These are phyloP conservation scores for Sicyos edulis DNA, from an alignment of 306 rosid species.

Conservation along the genomic window DNA sequence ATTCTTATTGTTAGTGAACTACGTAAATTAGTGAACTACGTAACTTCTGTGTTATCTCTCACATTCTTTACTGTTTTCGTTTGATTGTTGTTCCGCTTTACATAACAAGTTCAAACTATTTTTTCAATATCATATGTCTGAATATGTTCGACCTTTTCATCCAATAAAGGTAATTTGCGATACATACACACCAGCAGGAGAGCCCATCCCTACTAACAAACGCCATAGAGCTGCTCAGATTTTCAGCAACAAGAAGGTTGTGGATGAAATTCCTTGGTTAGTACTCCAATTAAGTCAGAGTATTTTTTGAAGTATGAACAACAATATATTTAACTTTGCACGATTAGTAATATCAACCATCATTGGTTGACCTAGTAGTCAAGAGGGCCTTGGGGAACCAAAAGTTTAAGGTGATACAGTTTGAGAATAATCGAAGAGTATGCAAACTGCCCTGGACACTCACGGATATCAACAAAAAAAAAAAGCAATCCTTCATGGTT, in stretches of 20 bases:
- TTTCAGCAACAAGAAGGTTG: constrained; percentile 68
- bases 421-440: no score
- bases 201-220: constrained; percentile 96
- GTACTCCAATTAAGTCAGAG: neutral
- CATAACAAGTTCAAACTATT: constrained; percentile 14
- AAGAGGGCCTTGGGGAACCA: no score
- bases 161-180: constrained; percentile 75
- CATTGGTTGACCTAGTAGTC: no score
- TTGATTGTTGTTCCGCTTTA: no score
- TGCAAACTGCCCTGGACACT: no score
- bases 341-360: neutral
- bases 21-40: no score
- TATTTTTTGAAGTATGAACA: neutral
- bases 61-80: no score
- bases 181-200: constrained; percentile 80
- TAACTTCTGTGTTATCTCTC: no score
- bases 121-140: constrained; percentile 21
- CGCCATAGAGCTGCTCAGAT: constrained; percentile 80
- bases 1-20: no score
- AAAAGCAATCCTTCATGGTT: neutral
- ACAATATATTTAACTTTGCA: neutral
- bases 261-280: constrained; percentile 82
- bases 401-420: no score
- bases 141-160: constrained; percentile 6
- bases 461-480: no score